phyloP scores from a whole-genome alignment of 345 rosid species.

The Conringia planisiliqua region DNA sequence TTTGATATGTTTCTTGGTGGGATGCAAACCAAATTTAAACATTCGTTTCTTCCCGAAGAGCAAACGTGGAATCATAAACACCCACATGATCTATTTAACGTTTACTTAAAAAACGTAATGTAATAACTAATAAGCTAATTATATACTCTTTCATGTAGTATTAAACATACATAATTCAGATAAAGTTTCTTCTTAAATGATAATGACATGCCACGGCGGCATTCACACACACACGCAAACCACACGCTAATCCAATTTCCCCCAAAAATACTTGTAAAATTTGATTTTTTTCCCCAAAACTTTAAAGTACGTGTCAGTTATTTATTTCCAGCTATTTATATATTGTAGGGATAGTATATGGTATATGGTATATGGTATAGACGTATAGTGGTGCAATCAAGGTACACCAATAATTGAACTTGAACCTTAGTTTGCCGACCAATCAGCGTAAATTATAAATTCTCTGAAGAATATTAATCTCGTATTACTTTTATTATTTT shows the following conservation, averaged over 20 bases:
- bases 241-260: constrained; percentile 20
- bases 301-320: not conserved
- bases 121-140: constrained; percentile 3
- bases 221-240: constrained; percentile 30
- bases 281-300: not conserved
- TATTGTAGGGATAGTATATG: not conserved
- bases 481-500: too few relatives aligned
- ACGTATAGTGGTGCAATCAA: not conserved
- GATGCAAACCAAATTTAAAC: constrained; percentile 29
- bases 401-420: constrained; percentile 10
- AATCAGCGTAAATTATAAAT: too few relatives aligned
- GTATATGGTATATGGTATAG: too few relatives aligned
- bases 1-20: constrained; percentile 32
- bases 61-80: constrained; percentile 31
- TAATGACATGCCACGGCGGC: constrained; percentile 31
- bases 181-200: not conserved
- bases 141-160: not conserved
- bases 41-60: constrained; percentile 19
- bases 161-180: not conserved
- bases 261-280: not conserved
- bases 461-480: too few relatives aligned
- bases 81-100: constrained; percentile 22
- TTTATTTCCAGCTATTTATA: not conserved
- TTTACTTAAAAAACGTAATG: not conserved
- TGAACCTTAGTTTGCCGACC: not conserved